These are phyloP conservation scores for Aspergillus biplanus DNA, from an alignment of 495 filamentous ascomycete species.

Conservation along the genomic window DNA sequence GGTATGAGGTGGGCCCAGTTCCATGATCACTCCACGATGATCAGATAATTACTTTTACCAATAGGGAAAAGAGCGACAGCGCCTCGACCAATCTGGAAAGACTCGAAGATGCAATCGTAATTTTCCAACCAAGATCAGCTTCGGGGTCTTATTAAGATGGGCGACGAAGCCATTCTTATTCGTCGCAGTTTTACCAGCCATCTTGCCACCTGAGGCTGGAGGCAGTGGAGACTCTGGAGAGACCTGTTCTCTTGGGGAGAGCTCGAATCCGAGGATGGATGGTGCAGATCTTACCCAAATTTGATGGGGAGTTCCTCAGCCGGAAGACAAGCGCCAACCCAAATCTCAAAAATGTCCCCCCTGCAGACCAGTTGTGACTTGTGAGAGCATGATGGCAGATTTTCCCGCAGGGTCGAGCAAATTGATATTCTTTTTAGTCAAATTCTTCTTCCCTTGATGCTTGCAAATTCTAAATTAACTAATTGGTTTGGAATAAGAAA, in stretches of 20 bases:
- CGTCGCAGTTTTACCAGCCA: conserved; percentile 1
- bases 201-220: conserved; percentile 3
- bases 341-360: not conserved
- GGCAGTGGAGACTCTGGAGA: no score
- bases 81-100: conserved; percentile 37
- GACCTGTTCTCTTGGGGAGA: no score
- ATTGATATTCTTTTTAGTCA: no score
- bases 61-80: conserved; percentile 33
- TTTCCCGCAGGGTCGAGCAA: not conserved
- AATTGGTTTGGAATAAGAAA: no score
- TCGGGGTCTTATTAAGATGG: conserved; percentile 2
- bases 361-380: not conserved
- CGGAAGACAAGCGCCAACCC: not conserved
- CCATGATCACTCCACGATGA: conserved; percentile 37
- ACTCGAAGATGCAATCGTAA: conserved; percentile 40
- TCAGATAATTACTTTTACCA: conserved; percentile 37
- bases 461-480: no score
- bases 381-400: not conserved
- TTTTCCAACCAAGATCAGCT: conserved; percentile 26
- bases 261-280: not conserved
- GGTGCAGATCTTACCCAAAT: not conserved
- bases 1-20: conserved; percentile 9
- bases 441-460: no score
- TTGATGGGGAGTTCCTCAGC: not conserved
- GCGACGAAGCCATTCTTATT: conserved; percentile 6